Conservation (phyloP, 1,284 basidiomycete species). For the Heterobasidion annosum region DNA sequence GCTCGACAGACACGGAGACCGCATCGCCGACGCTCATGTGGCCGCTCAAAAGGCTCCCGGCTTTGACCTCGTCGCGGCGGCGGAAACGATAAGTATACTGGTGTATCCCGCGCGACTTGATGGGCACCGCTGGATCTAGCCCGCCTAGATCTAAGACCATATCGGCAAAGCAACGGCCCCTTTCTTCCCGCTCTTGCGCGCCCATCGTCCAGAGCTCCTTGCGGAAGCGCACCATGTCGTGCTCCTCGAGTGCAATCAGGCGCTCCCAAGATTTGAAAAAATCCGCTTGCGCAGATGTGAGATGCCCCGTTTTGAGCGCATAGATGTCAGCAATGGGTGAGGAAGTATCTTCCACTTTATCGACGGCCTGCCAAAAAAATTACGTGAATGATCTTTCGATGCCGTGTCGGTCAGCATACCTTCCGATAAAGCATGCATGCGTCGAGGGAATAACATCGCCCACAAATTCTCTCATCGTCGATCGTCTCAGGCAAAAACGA, state of each 20-base stretch:
- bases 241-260: slow-evolving; percentile 84
- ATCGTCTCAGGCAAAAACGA: slow-evolving; percentile 80
- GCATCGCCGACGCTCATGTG: slow-evolving; percentile 78
- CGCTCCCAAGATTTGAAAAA: slow-evolving; percentile 94
- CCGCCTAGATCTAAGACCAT: slow-evolving; percentile 55
- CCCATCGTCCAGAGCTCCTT: slow-evolving; percentile 94
- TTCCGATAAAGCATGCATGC: slow-evolving; percentile 93
- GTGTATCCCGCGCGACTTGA: slow-evolving; percentile 31
- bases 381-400: not conserved
- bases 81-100: slow-evolving; percentile 59
- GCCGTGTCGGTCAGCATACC: slow-evolving; percentile 30
- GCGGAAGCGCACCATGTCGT: slow-evolving; percentile 73
- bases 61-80: slow-evolving; percentile 18
- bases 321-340: slow-evolving; percentile 75
- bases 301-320: slow-evolving; percentile 71
- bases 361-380: slow-evolving; percentile 47
- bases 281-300: slow-evolving; percentile 55
- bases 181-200: slow-evolving; percentile 69
- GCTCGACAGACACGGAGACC: slow-evolving; percentile 79
- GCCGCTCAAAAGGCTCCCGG: slow-evolving; percentile 55
- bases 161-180: slow-evolving; percentile 72
- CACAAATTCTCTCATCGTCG: slow-evolving; percentile 74
- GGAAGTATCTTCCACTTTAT: slow-evolving; percentile 46
- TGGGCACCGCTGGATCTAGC: slow-evolving; percentile 9
- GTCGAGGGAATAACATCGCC: slow-evolving; percentile 76